Evolutionary conservation across 208 protist genomes (phyloP), one percentile per base, ranked within the genome.

Genomic region (Leishmania lainsoni): DNA sequence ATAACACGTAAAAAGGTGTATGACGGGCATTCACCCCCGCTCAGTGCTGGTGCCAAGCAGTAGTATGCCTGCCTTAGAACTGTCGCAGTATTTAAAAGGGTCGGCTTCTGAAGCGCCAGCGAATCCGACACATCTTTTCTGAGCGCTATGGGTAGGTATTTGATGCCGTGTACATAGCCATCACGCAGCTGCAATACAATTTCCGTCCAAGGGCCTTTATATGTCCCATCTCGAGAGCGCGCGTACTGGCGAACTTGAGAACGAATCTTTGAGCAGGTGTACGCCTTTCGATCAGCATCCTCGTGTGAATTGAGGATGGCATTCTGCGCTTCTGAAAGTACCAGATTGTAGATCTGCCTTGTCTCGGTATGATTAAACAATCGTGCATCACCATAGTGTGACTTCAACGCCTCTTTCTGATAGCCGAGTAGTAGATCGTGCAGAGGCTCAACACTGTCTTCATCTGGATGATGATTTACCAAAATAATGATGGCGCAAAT

Each of bases 1-100:
- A 94, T 78, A 45, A 86, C 74, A 16, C 83, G 77, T 69, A 95
- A 75, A 85, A 95, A 94, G n/a, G 72, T 69, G 77, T 92, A 93
- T 20, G 90, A 95, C 61, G 90, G 90, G 58, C 92, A 95, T 8
- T 83, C 81, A 10, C 81, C 70, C 63, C 69, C 78, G 39, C 81
- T 76, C 20, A 84, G 42, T 69, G 75, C 74, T 39, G 89, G 86
- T 51, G 89, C 86, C 78, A 93, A 71, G 76, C 92, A 95, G 72
- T 72, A 81, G 54, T 78, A 68, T 51, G 84, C 77, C 59, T 93
- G 84, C 32, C 83, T 74, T 65, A 93, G n/a, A 61, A 87, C 87
- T 20, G 94, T 59, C 51, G 76, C n/a, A 4, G 86, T 87, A 48
- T 83, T 48, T 39, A 61, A 81, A 79, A 95, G 72, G 17, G 81